phyloP scores from a whole-genome alignment of 1,284 basidiomycete species.

The Porogramme epimiltina region DNA sequence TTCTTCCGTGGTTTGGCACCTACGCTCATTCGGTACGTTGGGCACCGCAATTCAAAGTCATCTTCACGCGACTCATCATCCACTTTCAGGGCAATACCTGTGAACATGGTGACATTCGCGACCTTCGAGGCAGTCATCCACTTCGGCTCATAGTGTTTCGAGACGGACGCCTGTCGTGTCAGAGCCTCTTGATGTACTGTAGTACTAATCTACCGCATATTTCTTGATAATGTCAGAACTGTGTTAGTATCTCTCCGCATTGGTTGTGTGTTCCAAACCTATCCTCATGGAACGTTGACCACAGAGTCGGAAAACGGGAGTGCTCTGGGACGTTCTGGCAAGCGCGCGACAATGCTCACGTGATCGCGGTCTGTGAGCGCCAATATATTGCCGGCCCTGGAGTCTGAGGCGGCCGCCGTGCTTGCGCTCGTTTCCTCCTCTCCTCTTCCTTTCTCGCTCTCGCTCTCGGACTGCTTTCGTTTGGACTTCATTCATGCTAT shows the following conservation, averaged over 20 bases:
- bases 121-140: slow-evolving; percentile 51
- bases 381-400: neutral
- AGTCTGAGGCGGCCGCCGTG: neutral
- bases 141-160: slow-evolving; percentile 30
- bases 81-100: slow-evolving; percentile 44
- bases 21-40: slow-evolving; percentile 73
- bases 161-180: too few relatives aligned
- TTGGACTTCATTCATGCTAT: slow-evolving; percentile 7
- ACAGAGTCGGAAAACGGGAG: neutral
- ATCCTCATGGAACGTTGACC: too few relatives aligned
- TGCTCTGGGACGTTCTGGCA: neutral
- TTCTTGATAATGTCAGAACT: too few relatives aligned
- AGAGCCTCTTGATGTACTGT: too few relatives aligned
- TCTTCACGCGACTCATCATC: neutral
- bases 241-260: too few relatives aligned
- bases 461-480: neutral
- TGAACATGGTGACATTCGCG: slow-evolving; percentile 60
- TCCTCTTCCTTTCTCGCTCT: neutral
- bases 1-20: slow-evolving; percentile 80
- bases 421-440: neutral
- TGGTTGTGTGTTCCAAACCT: too few relatives aligned
- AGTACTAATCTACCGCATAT: too few relatives aligned
- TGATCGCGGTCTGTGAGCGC: slow-evolving; percentile 13
- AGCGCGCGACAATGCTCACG: neutral
- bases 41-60: neutral